A percentile compares a stretch with the other conserved stretches of the same genome.
Evolutionary conservation across 768 basidiomycete species (phyloP).

Genomic region (Cystofilobasidium capitatum): DNA sequence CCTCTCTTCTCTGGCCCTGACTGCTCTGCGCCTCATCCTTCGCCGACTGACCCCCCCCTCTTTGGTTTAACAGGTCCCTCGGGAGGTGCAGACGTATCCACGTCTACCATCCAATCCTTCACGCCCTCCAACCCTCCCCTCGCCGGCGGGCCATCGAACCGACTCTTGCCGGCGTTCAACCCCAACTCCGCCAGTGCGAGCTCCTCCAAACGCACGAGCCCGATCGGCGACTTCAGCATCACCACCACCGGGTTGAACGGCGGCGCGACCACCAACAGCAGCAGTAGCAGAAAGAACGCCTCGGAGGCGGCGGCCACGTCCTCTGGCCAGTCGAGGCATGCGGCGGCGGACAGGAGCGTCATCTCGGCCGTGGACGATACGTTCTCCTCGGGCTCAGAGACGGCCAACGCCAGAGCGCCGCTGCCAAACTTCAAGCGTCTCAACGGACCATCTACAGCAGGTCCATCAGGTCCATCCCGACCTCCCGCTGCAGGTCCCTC

Average conservation of each 20-base stretch:
- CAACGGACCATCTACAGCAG: too few relatives aligned
- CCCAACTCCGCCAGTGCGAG: too few relatives aligned
- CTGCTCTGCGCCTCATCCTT: background rate
- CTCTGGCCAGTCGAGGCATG: background rate
- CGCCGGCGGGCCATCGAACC: too few relatives aligned
- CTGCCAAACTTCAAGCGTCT: conserved; percentile 1
- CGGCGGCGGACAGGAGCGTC: background rate
- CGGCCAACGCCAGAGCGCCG: background rate
- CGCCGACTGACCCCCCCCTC: background rate
- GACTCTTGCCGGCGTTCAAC: too few relatives aligned
- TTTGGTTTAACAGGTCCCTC: background rate
- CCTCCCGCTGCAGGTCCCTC: background rate
- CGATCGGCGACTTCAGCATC: too few relatives aligned
- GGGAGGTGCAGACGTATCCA: background rate
- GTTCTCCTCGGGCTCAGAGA: background rate
- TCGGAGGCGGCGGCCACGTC: background rate
- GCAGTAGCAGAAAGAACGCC: too few relatives aligned
- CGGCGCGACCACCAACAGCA: too few relatives aligned
- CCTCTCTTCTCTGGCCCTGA: background rate
- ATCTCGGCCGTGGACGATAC: background rate
- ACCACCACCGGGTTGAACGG: too few relatives aligned
- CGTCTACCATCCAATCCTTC: background rate
- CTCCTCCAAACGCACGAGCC: too few relatives aligned
- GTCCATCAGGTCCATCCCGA: too few relatives aligned
- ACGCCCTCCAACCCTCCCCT: background rate